A percentile compares a stretch with the other conserved stretches of the same genome.
Evolutionary conservation across 768 basidiomycete genomes (phyloP).

Genomic region (Pluteus cervinus): DNA sequence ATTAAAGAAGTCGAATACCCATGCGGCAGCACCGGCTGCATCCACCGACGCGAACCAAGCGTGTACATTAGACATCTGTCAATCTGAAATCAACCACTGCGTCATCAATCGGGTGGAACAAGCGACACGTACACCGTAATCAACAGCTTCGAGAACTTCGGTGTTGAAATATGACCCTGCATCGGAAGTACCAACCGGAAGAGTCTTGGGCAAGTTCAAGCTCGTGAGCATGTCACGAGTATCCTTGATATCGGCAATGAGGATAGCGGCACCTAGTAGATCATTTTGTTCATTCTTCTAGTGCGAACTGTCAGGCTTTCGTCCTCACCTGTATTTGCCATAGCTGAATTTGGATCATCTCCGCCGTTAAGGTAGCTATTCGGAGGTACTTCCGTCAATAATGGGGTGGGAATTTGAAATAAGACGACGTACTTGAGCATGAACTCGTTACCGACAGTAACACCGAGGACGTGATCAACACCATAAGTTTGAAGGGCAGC

Average conservation of each 20-base stretch:
- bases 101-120: background rate
- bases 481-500: slow-evolving; percentile 75
- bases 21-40: slow-evolving; percentile 65
- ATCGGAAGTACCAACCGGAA: slow-evolving; percentile 78
- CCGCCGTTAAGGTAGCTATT: slow-evolving; percentile 55
- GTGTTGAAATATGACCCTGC: slow-evolving; percentile 83
- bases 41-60: slow-evolving; percentile 86
- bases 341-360: slow-evolving; percentile 50
- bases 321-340: slow-evolving; percentile 39
- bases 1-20: slow-evolving; percentile 80
- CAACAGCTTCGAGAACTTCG: slow-evolving; percentile 49
- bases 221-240: slow-evolving; percentile 47
- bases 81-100: background rate
- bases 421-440: slow-evolving; percentile 66
- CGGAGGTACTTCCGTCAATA: no score
- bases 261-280: slow-evolving; percentile 46
- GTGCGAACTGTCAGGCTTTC: background rate
- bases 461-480: slow-evolving; percentile 63
- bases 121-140: slow-evolving; percentile 56
- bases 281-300: no score
- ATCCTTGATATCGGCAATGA: slow-evolving; percentile 61
- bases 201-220: slow-evolving; percentile 53
- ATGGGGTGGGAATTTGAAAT: no score
- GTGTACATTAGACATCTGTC: slow-evolving; percentile 84
- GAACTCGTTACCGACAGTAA: slow-evolving; percentile 92